phyloP scores from a whole-genome alignment of 75 land plant genomes.

The Cunninghamia lanceolata region DNA sequence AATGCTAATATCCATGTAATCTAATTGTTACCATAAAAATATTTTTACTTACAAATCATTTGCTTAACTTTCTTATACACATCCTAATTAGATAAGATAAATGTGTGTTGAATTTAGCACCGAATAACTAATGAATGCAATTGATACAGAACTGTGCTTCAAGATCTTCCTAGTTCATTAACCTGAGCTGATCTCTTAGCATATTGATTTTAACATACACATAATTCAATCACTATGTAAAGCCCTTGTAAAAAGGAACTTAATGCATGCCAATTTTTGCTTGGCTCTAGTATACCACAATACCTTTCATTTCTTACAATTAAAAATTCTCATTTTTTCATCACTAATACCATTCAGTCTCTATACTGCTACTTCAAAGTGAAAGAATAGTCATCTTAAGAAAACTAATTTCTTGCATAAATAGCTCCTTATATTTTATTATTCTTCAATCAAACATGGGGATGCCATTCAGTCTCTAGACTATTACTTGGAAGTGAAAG shows the following conservation, averaged over 20 bases:
- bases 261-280: too few species aligned
- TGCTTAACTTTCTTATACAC: neutral
- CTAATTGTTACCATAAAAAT: too few species aligned
- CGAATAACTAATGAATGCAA: too few species aligned
- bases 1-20: too few species aligned
- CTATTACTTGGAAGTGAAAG: too few species aligned
- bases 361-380: neutral
- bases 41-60: neutral
- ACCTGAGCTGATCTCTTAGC: neutral
- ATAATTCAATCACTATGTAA: neutral
- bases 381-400: neutral
- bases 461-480: too few species aligned
- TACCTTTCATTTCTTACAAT: neutral
- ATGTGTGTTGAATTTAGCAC: too few species aligned
- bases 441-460: too few species aligned
- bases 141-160: neutral
- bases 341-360: neutral
- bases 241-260: neutral
- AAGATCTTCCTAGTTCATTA: neutral
- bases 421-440: too few species aligned
- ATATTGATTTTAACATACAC: neutral
- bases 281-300: neutral
- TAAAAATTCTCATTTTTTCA: neutral
- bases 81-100: neutral
- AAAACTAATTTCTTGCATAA: neutral